Evolutionary conservation across 2,329 filamentous ascomycete species (phyloP).

Genomic region (Teratosphaeria viscida): DNA sequence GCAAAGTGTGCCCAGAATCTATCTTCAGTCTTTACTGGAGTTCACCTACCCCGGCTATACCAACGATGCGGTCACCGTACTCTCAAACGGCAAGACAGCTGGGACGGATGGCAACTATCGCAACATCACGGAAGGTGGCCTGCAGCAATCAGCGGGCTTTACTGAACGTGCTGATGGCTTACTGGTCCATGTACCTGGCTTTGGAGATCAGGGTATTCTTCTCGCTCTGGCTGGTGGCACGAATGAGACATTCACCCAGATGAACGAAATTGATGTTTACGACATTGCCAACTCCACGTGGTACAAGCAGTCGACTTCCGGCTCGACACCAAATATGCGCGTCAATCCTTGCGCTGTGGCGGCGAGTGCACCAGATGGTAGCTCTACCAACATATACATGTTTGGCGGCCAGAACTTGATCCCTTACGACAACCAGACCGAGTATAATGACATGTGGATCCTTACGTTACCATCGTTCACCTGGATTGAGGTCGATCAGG

Average conservation of each 20-base stretch:
- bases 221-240: constrained; percentile 68
- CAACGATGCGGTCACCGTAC: constrained; percentile 51
- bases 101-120: constrained; percentile 54
- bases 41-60: constrained; percentile 62
- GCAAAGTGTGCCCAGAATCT: constrained; percentile 51
- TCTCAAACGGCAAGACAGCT: constrained; percentile 46
- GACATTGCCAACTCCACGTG: constrained; percentile 60
- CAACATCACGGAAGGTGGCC: constrained; percentile 62
- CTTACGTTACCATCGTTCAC: constrained; percentile 70
- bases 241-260: constrained; percentile 53
- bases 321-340: constrained; percentile 46
- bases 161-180: constrained; percentile 64
- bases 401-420: constrained; percentile 66
- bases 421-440: constrained; percentile 47
- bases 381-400: constrained; percentile 63
- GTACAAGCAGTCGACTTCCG: constrained; percentile 62
- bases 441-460: constrained; percentile 69
- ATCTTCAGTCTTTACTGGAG: constrained; percentile 63
- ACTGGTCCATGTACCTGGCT: constrained; percentile 65
- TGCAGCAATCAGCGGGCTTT: constrained; percentile 57
- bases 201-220: constrained; percentile 64
- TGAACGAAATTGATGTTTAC: constrained; percentile 71
- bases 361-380: constrained; percentile 51
- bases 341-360: constrained; percentile 64
- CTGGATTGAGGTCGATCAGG: constrained; percentile 58